These are phyloP conservation scores for Mortierella claussenii DNA, from an alignment of 192 early-diverging fungal species.

Conservation along the genomic window DNA sequence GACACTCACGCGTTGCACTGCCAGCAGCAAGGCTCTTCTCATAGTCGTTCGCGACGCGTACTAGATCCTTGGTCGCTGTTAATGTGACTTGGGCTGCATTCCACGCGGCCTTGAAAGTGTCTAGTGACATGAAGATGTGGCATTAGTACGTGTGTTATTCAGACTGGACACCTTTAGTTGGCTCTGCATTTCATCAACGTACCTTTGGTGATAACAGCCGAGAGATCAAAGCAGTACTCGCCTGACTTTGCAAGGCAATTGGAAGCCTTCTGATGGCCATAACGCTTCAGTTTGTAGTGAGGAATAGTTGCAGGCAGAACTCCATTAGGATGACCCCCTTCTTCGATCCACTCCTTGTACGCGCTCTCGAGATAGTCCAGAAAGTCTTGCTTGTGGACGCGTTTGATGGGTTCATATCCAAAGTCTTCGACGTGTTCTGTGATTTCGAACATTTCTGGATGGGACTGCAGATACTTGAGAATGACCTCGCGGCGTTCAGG, in stretches of 20 bases:
- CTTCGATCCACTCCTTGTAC: constrained; percentile 63
- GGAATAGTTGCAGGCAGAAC: constrained; percentile 63
- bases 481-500: constrained; percentile 40
- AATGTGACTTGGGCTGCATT: constrained; percentile 73
- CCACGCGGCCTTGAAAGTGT: constrained; percentile 72
- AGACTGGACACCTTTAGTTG: too few species aligned
- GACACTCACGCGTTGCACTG: constrained; percentile 36
- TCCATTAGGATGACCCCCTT: constrained; percentile 66
- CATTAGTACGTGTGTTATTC: neutral
- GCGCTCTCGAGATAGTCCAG: constrained; percentile 67
- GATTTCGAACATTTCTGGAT: constrained; percentile 30
- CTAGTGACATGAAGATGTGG: constrained; percentile 25
- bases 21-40: constrained; percentile 22
- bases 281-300: constrained; percentile 46
- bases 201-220: constrained; percentile 64
- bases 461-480: constrained; percentile 14
- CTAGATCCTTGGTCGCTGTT: constrained; percentile 64
- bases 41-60: constrained; percentile 46
- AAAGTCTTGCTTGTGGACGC: constrained; percentile 68
- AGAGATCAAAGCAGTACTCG: constrained; percentile 63
- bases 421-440: constrained; percentile 56
- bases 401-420: constrained; percentile 64
- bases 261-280: constrained; percentile 16
- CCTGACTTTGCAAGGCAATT: constrained; percentile 52
- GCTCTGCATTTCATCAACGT: neutral